A percentile compares a stretch with the other conserved stretches of the same genome.
Evolutionary conservation across 805 yeast species (phyloP).

Genomic region (Yarrowia bubula): DNA sequence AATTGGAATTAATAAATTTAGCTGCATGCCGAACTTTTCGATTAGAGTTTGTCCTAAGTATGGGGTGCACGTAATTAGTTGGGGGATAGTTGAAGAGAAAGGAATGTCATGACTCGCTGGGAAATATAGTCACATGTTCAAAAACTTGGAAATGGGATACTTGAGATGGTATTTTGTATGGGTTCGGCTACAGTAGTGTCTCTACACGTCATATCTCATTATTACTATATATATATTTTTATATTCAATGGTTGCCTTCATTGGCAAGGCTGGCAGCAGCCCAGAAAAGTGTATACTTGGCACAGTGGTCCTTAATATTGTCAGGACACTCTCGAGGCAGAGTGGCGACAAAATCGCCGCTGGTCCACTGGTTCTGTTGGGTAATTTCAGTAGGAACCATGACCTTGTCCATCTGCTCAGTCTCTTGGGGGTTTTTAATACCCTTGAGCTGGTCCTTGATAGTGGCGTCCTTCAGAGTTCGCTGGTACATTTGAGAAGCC

Average conservation of each 20-base stretch:
- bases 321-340: slow-evolving; percentile 13
- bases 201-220: background rate
- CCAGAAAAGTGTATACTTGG: slow-evolving; percentile 11
- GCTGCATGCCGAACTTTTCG: background rate
- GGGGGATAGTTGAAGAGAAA: background rate
- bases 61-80: background rate
- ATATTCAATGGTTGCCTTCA: background rate
- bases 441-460: background rate
- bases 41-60: background rate
- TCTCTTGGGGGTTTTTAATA: background rate
- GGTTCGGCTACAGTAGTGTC: too few species aligned
- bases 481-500: background rate
- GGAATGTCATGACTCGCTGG: too few species aligned
- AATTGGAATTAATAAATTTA: background rate
- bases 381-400: background rate
- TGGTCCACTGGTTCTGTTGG: background rate
- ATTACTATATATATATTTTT: background rate
- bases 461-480: background rate
- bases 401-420: slow-evolving; percentile 13
- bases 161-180: too few species aligned
- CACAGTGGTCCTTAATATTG: background rate
- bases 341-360: slow-evolving; percentile 9
- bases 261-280: slow-evolving; percentile 17
- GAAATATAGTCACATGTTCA: too few species aligned
- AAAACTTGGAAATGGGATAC: too few species aligned